Base-by-base conservation (phyloP, 345 rosid genomes). In the Angophora floribunda region DNA sequence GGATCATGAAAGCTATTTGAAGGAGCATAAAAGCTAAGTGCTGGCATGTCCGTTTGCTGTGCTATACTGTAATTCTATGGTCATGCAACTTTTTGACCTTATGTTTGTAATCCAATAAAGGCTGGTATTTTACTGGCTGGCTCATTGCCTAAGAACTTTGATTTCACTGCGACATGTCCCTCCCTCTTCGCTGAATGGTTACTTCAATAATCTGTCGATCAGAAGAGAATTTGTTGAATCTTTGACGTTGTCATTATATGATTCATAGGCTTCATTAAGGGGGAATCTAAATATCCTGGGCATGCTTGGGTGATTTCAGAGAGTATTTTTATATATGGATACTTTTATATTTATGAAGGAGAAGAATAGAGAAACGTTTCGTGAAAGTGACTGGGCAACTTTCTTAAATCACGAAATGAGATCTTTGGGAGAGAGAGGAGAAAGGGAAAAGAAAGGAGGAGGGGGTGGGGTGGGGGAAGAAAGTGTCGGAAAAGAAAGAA, bases 121-220 rank as follows among this genome's bases (percentile, higher is more conserved):
- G 45, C n/a, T 17, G 52, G 94, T 94, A 52, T 59, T 45, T 24
- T 45, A 63, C 50, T 50, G 17, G 30, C 10, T 61, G 5, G 70
- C 50, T 36, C 47, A 9, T 50, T 88, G 97, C 97, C 19, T 95
- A 96, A 86, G 82, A 36, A 70, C 47, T 70, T 9, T 47, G 26
- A 70, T 17, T 17, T 70, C 82, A 36, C 11, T 5, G 82, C 82
- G 36, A 6, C 26, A 17, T 17, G 82, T 70, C 47, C 17, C 47
- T 19, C 47, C 82, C 75, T 70, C 26, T 70, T 36, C 63, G 13
- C 24, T 57, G 63, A 57, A 57, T 22, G 63, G 28, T 32, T 70
- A 9, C 80, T 70, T 17, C 80, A 9, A 9, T 32, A 70, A 70
- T 70, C 45, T 36, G 80, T 36, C 79, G 2, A 9, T 32, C 36